Conservation (phyloP, 1,284 basidiomycete species). For the Grifola frondosa region DNA sequence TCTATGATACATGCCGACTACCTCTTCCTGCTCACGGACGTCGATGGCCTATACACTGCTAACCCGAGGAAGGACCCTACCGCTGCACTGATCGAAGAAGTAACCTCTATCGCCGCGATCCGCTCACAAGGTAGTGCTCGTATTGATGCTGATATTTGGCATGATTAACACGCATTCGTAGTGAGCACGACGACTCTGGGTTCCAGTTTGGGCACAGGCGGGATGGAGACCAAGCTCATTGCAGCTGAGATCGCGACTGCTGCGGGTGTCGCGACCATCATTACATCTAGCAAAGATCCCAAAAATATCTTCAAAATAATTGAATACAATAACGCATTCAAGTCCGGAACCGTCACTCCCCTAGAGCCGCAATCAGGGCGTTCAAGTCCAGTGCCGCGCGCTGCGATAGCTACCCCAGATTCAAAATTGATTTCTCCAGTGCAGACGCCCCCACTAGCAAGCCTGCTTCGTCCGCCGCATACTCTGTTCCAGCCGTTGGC, state of each 20-base stretch:
- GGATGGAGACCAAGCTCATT: conserved; percentile 99
- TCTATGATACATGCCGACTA: conserved; percentile 98
- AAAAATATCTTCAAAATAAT: conserved; percentile 82
- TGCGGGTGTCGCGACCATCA: conserved; percentile 93
- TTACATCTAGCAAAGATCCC: conserved; percentile 82
- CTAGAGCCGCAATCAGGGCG: conserved; percentile 35
- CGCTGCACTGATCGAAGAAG: conserved; percentile 80
- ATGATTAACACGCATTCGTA: conserved; percentile 32
- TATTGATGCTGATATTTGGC: not conserved
- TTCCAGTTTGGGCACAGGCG: conserved; percentile 92
- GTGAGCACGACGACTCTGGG: conserved; percentile 92
- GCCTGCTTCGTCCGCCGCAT: conserved; percentile 63
- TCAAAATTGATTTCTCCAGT: too few species aligned
- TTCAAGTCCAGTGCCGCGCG: conserved; percentile 36
- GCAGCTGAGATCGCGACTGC: conserved; percentile 97
- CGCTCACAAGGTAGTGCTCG: conserved; percentile 68
- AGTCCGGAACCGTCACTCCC: conserved; percentile 32
- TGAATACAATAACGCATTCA: conserved; percentile 58
- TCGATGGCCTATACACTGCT: conserved; percentile 93
- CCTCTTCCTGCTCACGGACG: conserved; percentile 95
- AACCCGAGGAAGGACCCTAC: conserved; percentile 90
- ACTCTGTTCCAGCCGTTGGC: conserved; percentile 84
- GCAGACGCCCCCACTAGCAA: conserved; percentile 4
- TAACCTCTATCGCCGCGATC: conserved; percentile 81
- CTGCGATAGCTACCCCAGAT: conserved; percentile 5